Evolutionary conservation across 106 monocot genomes (phyloP), one percentile per base, ranked within the genome.

Genomic region (Alisma plantagoaquatica): DNA sequence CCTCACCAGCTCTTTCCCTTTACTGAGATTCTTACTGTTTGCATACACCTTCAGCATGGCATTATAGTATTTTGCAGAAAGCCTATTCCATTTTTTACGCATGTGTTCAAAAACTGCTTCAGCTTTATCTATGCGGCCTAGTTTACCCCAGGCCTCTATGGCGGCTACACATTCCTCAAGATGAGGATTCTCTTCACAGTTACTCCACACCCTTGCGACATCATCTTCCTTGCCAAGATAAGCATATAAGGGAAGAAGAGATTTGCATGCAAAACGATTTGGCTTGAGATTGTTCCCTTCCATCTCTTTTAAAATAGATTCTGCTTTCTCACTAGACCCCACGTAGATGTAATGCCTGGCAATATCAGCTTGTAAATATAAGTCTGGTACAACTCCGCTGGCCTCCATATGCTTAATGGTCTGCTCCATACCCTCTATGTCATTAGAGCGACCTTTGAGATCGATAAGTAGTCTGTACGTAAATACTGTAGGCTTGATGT

Each of bases 381-480:
- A 2, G 57, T 86, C 78, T n/a, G 74, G 76, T 31, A 67, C 67
- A n/a, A 86, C n/a, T 8, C 76, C 79, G 11, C 77, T 66, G 18
- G 59, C 67, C 51, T 79, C 86, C 92, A 92, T 92, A 7, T 27
- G 65, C 57, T 82, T 71, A 24, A 86, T 4, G 24, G 86, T 61
- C 15, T 69, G 53, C 50, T 92, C 86, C 74, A 92, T 86, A 12
- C 86, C 82, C 43, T 53, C 29, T 53, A 82, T 82, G 58, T 92
- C 86, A 41, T 72, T 71, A 8, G 65, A 16, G 25, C 67, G 70
- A 23, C 82, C 86, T 73, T 92, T 92, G 32, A 54, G 53, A 30
- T 92, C 92, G 31, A 92, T 82, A 47, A 92, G 69, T n/a, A 92
- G 57, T 35, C 29, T 78, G 43, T 86, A 92, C 4, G 86, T 76